Conservation (phyloP, 2,329 filamentous ascomycete genomes). For the Fusarium napiforme region DNA sequence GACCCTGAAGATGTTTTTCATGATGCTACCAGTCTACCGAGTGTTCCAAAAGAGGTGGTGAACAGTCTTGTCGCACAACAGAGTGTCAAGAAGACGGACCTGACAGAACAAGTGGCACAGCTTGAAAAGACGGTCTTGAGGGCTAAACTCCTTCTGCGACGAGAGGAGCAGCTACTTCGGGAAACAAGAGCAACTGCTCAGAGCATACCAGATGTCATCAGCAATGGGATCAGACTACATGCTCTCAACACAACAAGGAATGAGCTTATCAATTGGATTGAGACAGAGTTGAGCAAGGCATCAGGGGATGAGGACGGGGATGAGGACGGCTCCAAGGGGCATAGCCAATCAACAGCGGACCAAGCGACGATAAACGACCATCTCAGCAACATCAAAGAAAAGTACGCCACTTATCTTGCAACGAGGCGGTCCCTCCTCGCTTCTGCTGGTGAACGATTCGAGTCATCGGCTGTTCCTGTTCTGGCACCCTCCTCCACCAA, state of each 20-base stretch:
- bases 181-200: conserved; percentile 56
- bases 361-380: conserved; percentile 51
- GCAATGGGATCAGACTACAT: conserved; percentile 56
- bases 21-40: conserved; percentile 57
- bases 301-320: conserved; percentile 50
- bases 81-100: conserved; percentile 51
- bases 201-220: conserved; percentile 51
- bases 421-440: conserved; percentile 61
- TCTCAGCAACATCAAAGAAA: conserved; percentile 61
- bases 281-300: conserved; percentile 68
- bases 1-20: conserved; percentile 60
- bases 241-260: conserved; percentile 67
- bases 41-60: conserved; percentile 63
- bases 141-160: conserved; percentile 66
- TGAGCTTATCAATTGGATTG: conserved; percentile 73
- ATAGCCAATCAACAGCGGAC: conserved; percentile 35
- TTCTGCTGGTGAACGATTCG: conserved; percentile 50
- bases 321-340: conserved; percentile 39
- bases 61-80: conserved; percentile 60
- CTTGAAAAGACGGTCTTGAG: conserved; percentile 69
- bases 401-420: conserved; percentile 65
- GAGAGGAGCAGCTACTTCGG: conserved; percentile 66
- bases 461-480: conserved; percentile 42
- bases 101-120: conserved; percentile 60
- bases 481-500: conserved; percentile 20